Percentiles rank a stretch among this genome's conserved stretches.
phyloP scores from a whole-genome alignment of 768 basidiomycete genomes.

The Boletus subparvulus region DNA sequence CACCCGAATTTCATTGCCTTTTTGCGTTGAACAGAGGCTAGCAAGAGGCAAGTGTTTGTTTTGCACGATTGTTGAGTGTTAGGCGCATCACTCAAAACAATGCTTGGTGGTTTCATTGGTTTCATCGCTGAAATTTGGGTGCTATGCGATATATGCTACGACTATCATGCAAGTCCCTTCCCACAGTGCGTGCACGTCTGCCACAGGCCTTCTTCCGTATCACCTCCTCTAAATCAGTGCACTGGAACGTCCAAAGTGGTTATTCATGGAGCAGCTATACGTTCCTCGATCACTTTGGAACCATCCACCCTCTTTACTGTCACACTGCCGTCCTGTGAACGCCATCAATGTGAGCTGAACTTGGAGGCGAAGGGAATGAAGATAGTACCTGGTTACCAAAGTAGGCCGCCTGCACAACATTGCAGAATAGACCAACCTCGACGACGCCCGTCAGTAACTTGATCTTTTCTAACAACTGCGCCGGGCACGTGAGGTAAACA shows the following conservation, averaged over 20 bases:
- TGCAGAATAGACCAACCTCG: slow-evolving; percentile 97
- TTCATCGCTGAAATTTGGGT: too few species aligned
- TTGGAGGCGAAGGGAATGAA: background rate
- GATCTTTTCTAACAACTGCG: slow-evolving; percentile 71
- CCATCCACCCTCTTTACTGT: slow-evolving; percentile 49
- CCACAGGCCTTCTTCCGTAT: background rate
- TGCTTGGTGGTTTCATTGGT: too few species aligned
- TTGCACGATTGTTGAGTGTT: too few species aligned
- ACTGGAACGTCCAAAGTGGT: background rate
- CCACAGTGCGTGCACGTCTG: background rate
- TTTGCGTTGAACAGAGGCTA: too few species aligned
- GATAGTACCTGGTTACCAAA: slow-evolving; percentile 78
- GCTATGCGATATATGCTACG: too few species aligned
- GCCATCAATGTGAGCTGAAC: background rate
- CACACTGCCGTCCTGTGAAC: slow-evolving; percentile 63
- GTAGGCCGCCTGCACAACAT: slow-evolving; percentile 93
- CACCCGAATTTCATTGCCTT: too few species aligned
- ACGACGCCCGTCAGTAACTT: slow-evolving; percentile 97
- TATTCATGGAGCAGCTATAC: slow-evolving; percentile 8
- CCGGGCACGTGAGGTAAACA: background rate
- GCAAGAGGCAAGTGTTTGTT: too few species aligned
- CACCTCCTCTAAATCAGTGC: background rate
- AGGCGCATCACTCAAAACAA: too few species aligned
- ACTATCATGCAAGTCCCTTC: too few species aligned
- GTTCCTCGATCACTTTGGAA: slow-evolving; percentile 22